These are phyloP conservation scores for Aureobasidium melanogenum DNA, from an alignment of 2,329 filamentous ascomycete species.

Conservation along the genomic window DNA sequence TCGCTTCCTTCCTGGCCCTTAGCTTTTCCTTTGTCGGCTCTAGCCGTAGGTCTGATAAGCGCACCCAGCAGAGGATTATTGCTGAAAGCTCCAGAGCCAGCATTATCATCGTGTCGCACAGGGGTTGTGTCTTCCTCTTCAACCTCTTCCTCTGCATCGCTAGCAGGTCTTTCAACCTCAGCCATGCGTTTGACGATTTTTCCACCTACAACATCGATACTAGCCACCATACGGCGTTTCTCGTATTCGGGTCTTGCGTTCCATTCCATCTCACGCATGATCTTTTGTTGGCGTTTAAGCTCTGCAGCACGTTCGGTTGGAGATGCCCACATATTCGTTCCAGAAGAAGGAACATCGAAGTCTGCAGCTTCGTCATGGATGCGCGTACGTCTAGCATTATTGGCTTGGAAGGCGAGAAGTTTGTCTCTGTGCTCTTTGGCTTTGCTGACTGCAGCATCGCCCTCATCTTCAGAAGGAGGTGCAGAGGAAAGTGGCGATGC, in stretches of 20 bases:
- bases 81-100: slow-evolving; percentile 49
- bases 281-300: slow-evolving; percentile 75
- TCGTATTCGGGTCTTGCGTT: slow-evolving; percentile 78
- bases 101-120: slow-evolving; percentile 21
- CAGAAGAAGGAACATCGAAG: slow-evolving; percentile 53
- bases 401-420: slow-evolving; percentile 71
- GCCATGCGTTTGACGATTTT: slow-evolving; percentile 68
- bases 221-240: slow-evolving; percentile 75
- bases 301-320: slow-evolving; percentile 75
- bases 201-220: slow-evolving; percentile 70
- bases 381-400: slow-evolving; percentile 75
- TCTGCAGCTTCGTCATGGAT: slow-evolving; percentile 80
- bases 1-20: slow-evolving; percentile 26
- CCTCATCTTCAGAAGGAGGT: slow-evolving; percentile 23
- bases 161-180: slow-evolving; percentile 46
- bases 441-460: slow-evolving; percentile 52
- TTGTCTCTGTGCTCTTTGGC: slow-evolving; percentile 74
- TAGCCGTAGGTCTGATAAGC: slow-evolving; percentile 54
- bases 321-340: slow-evolving; percentile 71
- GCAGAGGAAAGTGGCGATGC: slow-evolving; percentile 28
- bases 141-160: slow-evolving; percentile 44
- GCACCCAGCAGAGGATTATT: slow-evolving; percentile 58
- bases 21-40: slow-evolving; percentile 45
- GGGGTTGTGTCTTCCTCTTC: slow-evolving; percentile 26
- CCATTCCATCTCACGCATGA: slow-evolving; percentile 80